These are phyloP conservation scores for Fusarium sp. DNA, from an alignment of 2,329 filamentous ascomycete genomes.

Conservation along the genomic window DNA sequence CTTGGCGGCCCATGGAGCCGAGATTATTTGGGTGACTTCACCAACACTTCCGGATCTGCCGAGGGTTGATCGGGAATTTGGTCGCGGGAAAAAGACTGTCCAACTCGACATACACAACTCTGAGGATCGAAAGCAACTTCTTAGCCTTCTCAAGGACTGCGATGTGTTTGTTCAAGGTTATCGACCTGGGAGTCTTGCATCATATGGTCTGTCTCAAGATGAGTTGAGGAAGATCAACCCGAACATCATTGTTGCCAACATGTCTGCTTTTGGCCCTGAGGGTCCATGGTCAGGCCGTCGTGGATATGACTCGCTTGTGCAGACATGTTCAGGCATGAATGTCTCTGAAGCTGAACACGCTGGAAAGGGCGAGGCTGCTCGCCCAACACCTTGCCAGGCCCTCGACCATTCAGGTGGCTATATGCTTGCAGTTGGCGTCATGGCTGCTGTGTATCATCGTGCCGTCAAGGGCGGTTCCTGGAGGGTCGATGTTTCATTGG, in stretches of 20 bases:
- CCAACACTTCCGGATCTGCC: conserved; percentile 71
- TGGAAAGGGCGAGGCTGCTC: conserved; percentile 51
- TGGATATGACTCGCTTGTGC: conserved; percentile 63
- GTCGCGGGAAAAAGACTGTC: conserved; percentile 72
- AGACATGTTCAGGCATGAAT: conserved; percentile 66
- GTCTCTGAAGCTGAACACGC: conserved; percentile 62
- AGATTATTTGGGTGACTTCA: conserved; percentile 75
- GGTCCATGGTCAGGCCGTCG: conserved; percentile 55
- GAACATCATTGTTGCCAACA: conserved; percentile 58
- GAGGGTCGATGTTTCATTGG: conserved; percentile 64
- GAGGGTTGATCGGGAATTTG: conserved; percentile 73
- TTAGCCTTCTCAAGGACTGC: conserved; percentile 64
- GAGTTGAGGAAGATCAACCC: conserved; percentile 53
- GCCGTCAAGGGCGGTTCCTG: conserved; percentile 57
- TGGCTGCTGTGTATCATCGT: conserved; percentile 60
- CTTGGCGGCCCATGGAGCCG: conserved; percentile 76
- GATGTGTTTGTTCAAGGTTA: conserved; percentile 74
- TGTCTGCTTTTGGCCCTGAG: conserved; percentile 62
- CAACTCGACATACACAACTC: conserved; percentile 67
- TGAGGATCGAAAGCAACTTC: conserved; percentile 61
- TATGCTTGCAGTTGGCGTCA: conserved; percentile 62
- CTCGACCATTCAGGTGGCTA: conserved; percentile 67
- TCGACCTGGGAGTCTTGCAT: conserved; percentile 63
- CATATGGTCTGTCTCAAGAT: conserved; percentile 50
- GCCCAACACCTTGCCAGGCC: conserved; percentile 62